Evolutionary conservation across 2,329 filamentous ascomycete genomes (phyloP).

Genomic region (Hymenoscyphus scutula): DNA sequence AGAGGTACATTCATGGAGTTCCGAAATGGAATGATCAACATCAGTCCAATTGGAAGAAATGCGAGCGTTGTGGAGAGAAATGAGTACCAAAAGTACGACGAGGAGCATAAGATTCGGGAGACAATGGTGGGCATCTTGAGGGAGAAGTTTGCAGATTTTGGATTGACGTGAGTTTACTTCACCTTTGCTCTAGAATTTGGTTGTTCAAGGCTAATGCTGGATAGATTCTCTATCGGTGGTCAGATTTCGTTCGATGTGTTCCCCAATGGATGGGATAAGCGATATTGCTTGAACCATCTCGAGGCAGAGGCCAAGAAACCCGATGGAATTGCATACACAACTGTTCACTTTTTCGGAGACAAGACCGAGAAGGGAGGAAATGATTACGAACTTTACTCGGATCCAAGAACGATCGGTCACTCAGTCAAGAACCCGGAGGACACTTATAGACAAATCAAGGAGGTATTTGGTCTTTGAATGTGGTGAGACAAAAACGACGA

Average conservation of each 20-base stretch:
- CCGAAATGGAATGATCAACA: slow-evolving; percentile 88
- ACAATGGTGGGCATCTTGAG: slow-evolving; percentile 74
- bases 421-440: slow-evolving; percentile 78
- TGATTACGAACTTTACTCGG: slow-evolving; percentile 90
- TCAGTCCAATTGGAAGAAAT: slow-evolving; percentile 82
- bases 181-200: not conserved
- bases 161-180: slow-evolving; percentile 67
- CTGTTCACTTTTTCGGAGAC: slow-evolving; percentile 97
- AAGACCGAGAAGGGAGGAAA: slow-evolving; percentile 91
- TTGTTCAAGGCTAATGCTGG: slow-evolving; percentile 9
- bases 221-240: slow-evolving; percentile 87
- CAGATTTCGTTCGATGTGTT: slow-evolving; percentile 99
- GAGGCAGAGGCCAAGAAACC: slow-evolving; percentile 72
- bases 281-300: slow-evolving; percentile 87
- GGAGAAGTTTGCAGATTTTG: slow-evolving; percentile 78
- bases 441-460: slow-evolving; percentile 74
- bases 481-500: not conserved
- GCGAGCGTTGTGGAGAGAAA: slow-evolving; percentile 75
- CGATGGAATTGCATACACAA: slow-evolving; percentile 74
- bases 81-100: slow-evolving; percentile 80
- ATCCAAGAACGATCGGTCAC: slow-evolving; percentile 81
- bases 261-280: slow-evolving; percentile 97
- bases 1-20: slow-evolving; percentile 84
- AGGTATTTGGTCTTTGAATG: slow-evolving; percentile 67
- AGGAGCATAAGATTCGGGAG: slow-evolving; percentile 70